Evolutionary conservation across 768 basidiomycete genomes (phyloP), one percentile per base, ranked within the genome.

Genomic region (Russula dissimulans): DNA sequence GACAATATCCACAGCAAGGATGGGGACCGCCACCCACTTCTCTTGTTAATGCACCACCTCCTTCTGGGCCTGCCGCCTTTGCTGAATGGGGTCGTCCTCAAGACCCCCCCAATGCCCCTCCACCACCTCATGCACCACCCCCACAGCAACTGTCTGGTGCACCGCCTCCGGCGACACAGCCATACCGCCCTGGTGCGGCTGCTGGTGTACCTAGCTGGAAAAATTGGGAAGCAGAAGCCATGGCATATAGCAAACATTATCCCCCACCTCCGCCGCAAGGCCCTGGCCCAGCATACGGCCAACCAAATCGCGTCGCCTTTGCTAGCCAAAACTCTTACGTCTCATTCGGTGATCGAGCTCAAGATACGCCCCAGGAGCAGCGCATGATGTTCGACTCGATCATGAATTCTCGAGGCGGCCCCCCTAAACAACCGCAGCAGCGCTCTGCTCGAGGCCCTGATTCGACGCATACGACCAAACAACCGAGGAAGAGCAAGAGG

Each of bases 181-280:
- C 36, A 18, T 44, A 49, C 12, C 48, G 50, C 22, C 3, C 56
- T 29, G 56, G 56, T 43, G 17, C 29, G 43, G 15, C 45, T n/a
- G 1, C 31, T 18, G 60, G 51, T 48, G 41, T 14, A n/a, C 1
- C 42, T 32, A 31, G 52, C 22, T 65, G 65, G 65, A 46, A 55
- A 42, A n/a, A n/a, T 10, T 65, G 65, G 65, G 34, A 38, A 1
- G 52, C 51, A 48, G 65, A 65, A 42, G 65, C 62, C 15, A 52
- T 48, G 10, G 58, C 62, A 2, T 54, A 59, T 39, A 48, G 52
- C 3, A 51, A 26, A 56, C 59, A 54, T 5, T 4, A n/a, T 7
- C 22, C 39, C 42, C 38, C 44, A 11, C 34, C 26, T 1, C 36
- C 65, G 0, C 11, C 54, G 10, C 61, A n/a, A 6, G 36, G 47